Base-by-base conservation (phyloP, 2,329 filamentous ascomycete species). In the Xylaria arbuscula region DNA sequence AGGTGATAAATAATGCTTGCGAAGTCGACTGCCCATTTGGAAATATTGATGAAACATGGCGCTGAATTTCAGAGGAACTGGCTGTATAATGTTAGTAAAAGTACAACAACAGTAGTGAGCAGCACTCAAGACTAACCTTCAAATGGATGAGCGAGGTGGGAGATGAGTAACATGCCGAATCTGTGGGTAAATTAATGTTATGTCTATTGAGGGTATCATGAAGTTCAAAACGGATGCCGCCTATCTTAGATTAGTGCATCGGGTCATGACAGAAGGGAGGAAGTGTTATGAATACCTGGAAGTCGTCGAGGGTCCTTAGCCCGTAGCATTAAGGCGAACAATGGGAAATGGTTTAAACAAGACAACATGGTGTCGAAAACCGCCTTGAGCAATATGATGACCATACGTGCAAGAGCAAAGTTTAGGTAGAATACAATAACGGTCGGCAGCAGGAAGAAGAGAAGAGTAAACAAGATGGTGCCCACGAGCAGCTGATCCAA, bases 21-120 rank as follows among this genome's bases (percentile, higher is more conserved):
- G 91, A 70, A 99, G 93, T 56, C 96, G 93, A 71, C 93, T 89
- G 34, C 92, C 94, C 76, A 99, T 93, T 79, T 98, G 94, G 77
- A 97, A 97, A 81, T 99, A 99, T 76, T 98, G 94, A 69, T 97
- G 89, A 80, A 99, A 98, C 89, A 98, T 98, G 75, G 92, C 93
- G n/a, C 90, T 88, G 73, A 98, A 92, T 3, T 93, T 90, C 7
- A 99, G 88, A 2, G 96, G 95, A 7, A 97, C 92, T 3, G 95
- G 95, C 90, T 96, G 73, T 3, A 64, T 10, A 9, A 53, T 53
- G 69, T 71, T 64, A 72, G 28, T 47, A 45, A 24, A 4, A 28
- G n/a, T 5, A 13, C 40, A 8, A 38, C 5, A 42, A 22, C 8
- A 8, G 13, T 15, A 62, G 15, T 22, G n/a, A 55, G 28, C 10